Conservation (phyloP, 163 green algal species). For the Chlorella variabilis region DNA sequence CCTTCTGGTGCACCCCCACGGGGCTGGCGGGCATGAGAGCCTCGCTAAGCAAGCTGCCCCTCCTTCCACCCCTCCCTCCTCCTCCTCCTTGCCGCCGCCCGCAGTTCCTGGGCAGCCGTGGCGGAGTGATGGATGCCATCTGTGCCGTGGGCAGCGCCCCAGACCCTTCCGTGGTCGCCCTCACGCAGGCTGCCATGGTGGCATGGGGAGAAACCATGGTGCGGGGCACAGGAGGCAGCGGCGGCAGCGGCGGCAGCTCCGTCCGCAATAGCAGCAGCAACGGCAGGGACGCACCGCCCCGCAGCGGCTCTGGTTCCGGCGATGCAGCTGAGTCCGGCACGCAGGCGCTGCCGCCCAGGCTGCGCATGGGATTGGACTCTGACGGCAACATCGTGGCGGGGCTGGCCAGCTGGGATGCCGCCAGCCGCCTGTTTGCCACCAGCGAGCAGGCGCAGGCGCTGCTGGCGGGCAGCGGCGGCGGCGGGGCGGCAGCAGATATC, state of each 20-base stretch:
- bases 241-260: background rate
- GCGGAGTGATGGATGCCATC: conserved; percentile 54
- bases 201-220: conserved; percentile 70
- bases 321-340: background rate
- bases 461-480: conserved; percentile 1
- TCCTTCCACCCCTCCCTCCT: too few species aligned
- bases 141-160: conserved; percentile 56
- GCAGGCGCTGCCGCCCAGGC: background rate
- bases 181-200: conserved; percentile 76
- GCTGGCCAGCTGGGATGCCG: conserved; percentile 39
- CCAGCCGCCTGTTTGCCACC: conserved; percentile 30
- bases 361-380: conserved; percentile 39
- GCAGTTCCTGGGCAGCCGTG: conserved; percentile 72
- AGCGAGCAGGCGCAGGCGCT: conserved; percentile 2
- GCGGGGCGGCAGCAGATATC: background rate
- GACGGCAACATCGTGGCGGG: conserved; percentile 37
- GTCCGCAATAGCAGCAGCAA: background rate
- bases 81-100: background rate
- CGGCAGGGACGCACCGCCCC: background rate
- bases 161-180: conserved; percentile 54
- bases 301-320: background rate
- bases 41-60: too few species aligned
- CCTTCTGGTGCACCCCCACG: too few species aligned
- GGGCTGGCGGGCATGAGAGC: too few species aligned
- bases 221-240: background rate